phyloP scores from a whole-genome alignment of 768 basidiomycete species.

The Coprinopsis sp. region DNA sequence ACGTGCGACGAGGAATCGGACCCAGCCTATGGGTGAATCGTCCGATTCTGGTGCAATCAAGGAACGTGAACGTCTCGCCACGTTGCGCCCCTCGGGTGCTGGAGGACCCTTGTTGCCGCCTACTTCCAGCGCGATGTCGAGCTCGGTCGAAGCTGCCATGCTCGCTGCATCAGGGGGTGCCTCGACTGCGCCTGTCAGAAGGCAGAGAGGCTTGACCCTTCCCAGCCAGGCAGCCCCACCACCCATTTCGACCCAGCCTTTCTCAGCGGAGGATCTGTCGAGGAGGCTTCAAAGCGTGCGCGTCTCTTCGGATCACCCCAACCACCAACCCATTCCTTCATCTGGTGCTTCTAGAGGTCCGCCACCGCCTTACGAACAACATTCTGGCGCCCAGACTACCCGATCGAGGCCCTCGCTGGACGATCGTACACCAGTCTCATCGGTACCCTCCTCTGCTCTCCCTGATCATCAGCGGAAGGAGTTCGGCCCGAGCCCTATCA shows the following conservation, averaged over 20 bases:
- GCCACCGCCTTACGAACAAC: conserved; percentile 8
- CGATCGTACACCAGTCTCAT: no score
- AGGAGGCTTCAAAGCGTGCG: conserved; percentile 54
- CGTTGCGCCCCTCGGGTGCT: conserved; percentile 32
- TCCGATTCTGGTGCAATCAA: conserved; percentile 14
- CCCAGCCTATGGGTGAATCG: conserved; percentile 20
- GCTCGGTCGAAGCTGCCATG: conserved; percentile 35
- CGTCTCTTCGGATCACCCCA: conserved; percentile 19
- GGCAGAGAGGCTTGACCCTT: conserved; percentile 42
- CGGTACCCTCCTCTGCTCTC: conserved; percentile 1
- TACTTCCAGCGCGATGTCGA: conserved; percentile 18
- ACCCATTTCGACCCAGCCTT: conserved; percentile 19
- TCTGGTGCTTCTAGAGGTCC: no score
- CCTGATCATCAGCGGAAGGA: conserved; percentile 14
- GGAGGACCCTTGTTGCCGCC: conserved; percentile 10
- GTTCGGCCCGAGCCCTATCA: conserved; percentile 1
- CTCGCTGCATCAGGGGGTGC: conserved; percentile 27
- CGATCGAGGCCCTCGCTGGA: conserved; percentile 2
- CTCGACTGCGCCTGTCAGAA: conserved; percentile 16
- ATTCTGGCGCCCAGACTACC: not conserved
- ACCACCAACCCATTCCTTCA: conserved; percentile 11
- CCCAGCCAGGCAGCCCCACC: conserved; percentile 30
- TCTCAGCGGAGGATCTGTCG: conserved; percentile 56
- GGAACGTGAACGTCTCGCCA: conserved; percentile 25
- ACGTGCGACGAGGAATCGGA: conserved; percentile 37